Conservation (phyloP, 2,329 filamentous ascomycete species). For the Microcera coccophila region DNA sequence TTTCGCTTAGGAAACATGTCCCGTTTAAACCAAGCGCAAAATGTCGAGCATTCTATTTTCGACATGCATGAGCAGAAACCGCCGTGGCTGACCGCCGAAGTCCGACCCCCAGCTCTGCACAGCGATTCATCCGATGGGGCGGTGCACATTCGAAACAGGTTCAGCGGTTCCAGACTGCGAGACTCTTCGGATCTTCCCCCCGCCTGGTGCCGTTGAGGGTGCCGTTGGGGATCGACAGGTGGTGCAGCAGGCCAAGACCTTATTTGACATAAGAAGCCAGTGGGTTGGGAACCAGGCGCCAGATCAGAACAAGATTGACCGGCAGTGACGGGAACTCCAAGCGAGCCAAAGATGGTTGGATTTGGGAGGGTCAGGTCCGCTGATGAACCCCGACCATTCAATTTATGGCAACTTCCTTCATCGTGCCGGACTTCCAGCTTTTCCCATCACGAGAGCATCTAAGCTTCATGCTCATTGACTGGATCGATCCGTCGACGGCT, state of each 20-base stretch:
- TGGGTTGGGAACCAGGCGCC: too few species aligned
- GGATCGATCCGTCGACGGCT: background rate
- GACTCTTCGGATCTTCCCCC: background rate
- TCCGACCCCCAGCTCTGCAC: background rate
- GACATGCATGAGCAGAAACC: background rate
- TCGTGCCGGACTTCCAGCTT: background rate
- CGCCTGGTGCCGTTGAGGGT: background rate
- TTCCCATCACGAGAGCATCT: background rate
- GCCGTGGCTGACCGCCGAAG: conserved; percentile 4
- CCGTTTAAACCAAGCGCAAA: background rate
- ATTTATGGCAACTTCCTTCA: background rate
- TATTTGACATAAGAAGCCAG: too few species aligned
- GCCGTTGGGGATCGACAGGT: background rate
- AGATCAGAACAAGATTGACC: background rate
- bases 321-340: background rate
- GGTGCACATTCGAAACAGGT: too few species aligned
- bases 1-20: background rate
- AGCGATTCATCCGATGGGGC: too few species aligned
- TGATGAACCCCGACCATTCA: background rate
- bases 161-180: background rate
- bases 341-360: background rate
- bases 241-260: background rate
- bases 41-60: background rate
- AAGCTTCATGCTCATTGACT: background rate
- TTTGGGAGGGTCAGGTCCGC: background rate